Percentiles rank a stretch among this genome's conserved stretches.
phyloP scores from a whole-genome alignment of 1,284 basidiomycete species.

The Phellinidium pouzarii region DNA sequence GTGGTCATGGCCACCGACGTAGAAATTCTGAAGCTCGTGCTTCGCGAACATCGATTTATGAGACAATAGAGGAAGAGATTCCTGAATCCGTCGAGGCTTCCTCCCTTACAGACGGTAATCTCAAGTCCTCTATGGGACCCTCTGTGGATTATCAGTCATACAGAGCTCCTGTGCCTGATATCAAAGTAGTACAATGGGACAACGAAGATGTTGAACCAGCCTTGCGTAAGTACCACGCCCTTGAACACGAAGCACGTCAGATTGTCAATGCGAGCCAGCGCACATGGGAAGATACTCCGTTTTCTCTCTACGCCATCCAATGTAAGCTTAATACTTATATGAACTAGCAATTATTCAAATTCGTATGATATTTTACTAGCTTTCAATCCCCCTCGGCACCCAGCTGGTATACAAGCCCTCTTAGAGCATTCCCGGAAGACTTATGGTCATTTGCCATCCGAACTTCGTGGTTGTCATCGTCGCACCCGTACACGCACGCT shows the following conservation, averaged over 20 bases:
- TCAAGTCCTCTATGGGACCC: slow-evolving; percentile 17
- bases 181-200: slow-evolving; percentile 50
- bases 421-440: slow-evolving; percentile 65
- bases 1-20: slow-evolving; percentile 61
- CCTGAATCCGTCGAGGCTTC: slow-evolving; percentile 32
- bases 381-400: slow-evolving; percentile 61
- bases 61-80: slow-evolving; percentile 70
- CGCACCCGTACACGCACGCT: slow-evolving; percentile 62
- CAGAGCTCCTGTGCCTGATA: slow-evolving; percentile 47
- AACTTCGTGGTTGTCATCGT: slow-evolving; percentile 48
- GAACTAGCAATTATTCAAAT: slow-evolving; percentile 15
- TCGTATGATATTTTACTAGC: slow-evolving; percentile 36
- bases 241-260: slow-evolving; percentile 60
- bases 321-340: slow-evolving; percentile 39
- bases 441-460: slow-evolving; percentile 62
- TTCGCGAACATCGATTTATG: slow-evolving; percentile 62
- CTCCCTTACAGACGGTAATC: slow-evolving; percentile 26
- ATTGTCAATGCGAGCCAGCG: slow-evolving; percentile 62
- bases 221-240: slow-evolving; percentile 59
- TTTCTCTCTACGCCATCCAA: slow-evolving; percentile 64
- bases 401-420: slow-evolving; percentile 61
- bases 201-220: slow-evolving; percentile 56
- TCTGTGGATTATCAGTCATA: slow-evolving; percentile 26
- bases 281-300: slow-evolving; percentile 63
- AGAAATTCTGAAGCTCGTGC: slow-evolving; percentile 56